Percentiles rank a stretch among this genome's conserved stretches.
Evolutionary conservation across 2,329 filamentous ascomycete genomes (phyloP).

Genomic region (Pochonia chlamydosporia): DNA sequence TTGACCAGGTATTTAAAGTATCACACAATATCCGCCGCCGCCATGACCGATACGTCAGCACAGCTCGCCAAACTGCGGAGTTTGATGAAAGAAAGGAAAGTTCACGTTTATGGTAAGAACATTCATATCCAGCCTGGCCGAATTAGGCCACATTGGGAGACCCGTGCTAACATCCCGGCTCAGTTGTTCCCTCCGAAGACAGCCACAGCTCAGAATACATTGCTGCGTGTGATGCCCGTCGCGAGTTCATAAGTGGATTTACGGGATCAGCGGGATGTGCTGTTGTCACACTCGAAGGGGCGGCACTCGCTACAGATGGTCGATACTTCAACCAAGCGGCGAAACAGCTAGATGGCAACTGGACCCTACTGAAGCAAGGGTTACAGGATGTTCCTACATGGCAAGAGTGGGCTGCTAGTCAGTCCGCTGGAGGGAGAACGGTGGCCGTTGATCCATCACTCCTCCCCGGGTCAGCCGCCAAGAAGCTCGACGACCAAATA

Average conservation of each 20-base stretch:
- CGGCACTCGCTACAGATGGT: slow-evolving; percentile 88
- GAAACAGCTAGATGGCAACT: slow-evolving; percentile 87
- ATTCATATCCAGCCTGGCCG: no score
- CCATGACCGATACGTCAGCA: slow-evolving; percentile 56
- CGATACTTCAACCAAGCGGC: slow-evolving; percentile 96
- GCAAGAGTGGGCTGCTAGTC: slow-evolving; percentile 91
- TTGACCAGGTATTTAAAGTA: background rate
- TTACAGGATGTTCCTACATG: slow-evolving; percentile 92
- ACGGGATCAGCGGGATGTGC: slow-evolving; percentile 92
- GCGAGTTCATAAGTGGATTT: slow-evolving; percentile 90
- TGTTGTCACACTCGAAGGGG: slow-evolving; percentile 79
- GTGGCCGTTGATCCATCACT: slow-evolving; percentile 90
- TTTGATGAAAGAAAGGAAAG: slow-evolving; percentile 79
- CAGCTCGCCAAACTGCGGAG: slow-evolving; percentile 71
- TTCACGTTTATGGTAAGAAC: slow-evolving; percentile 85
- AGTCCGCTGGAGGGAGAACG: slow-evolving; percentile 77
- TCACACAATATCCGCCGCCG: background rate
- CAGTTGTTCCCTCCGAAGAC: slow-evolving; percentile 95
- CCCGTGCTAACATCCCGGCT: background rate
- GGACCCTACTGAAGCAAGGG: slow-evolving; percentile 87
- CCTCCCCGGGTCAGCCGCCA: slow-evolving; percentile 58
- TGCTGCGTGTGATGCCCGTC: slow-evolving; percentile 85
- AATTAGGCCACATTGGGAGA: slow-evolving; percentile 5
- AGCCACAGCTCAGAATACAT: slow-evolving; percentile 98
- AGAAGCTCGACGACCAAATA: slow-evolving; percentile 78